Evolutionary conservation across 176 grass and related monocot species (phyloP), one percentile per base, ranked within the genome.

Genomic region (Juncus inflexus): DNA sequence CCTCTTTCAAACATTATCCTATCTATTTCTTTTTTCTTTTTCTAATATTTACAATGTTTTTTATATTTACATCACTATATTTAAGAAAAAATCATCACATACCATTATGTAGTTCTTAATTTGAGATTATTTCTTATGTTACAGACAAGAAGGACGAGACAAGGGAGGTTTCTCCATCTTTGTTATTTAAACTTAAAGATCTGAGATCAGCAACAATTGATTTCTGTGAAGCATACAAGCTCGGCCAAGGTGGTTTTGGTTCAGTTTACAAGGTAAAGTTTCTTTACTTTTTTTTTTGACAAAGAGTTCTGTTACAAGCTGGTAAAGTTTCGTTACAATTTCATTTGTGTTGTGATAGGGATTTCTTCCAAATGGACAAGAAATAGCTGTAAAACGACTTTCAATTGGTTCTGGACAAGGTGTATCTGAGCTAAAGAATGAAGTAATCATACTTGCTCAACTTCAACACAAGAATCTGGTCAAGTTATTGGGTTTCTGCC

Each of bases 341-440:
- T 7, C 50, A 12, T 5, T 65, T 64, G 12, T 52, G 37, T 42
- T 81, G 50, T 72, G 59, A 50, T 72, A 95, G 90, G 90, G 86
- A 53, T 78, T 45, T 11, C 86, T 86, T n/a, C 67, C 61, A n/a
- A 76, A 90, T 70, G 83, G 80, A 70, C 74, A 81, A 57, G 83
- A 86, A 66, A 84, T 95, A 42, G 83, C 90, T 36, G 86, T 95
- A 16, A 95, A 95, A 63, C 80, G 79, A 63, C 83, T 95, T 64
- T 76, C 83, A 5, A 80, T 78, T 42, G 83, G 73, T 69, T 86
- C 86, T 0, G 66, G 15, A 13, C 90, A 95, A 15, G 90, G 86
- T n/a, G 15, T 90, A 3, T 63, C 78, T 35, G 83, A 90, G 63
- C 80, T 95, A 78, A 95, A 82, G 77, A 95, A 95, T 49, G 90